Evolutionary conservation across 257 asterid species (phyloP).

Genomic region (Fraxinus pennsylvanica): DNA sequence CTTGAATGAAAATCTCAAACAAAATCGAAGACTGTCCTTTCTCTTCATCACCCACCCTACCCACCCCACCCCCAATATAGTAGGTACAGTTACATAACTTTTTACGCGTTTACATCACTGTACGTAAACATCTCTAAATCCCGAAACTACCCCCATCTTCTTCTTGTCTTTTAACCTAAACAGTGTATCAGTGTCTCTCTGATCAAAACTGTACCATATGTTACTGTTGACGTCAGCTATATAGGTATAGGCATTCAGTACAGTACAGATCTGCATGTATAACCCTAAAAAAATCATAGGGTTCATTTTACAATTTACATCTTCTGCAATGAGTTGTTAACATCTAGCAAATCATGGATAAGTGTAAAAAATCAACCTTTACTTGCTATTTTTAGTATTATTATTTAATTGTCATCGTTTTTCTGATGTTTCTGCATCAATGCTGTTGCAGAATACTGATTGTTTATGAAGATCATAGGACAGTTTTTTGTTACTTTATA

Average conservation of each 20-base stretch:
- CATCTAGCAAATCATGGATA: constrained; percentile 51
- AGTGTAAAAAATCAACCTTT: constrained; percentile 36
- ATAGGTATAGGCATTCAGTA: constrained; percentile 5
- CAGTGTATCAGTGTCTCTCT: constrained; percentile 21
- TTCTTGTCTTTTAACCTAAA: constrained; percentile 21
- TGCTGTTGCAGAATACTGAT: constrained; percentile 27
- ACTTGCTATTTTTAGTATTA: constrained; percentile 39
- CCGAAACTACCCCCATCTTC: constrained; percentile 43
- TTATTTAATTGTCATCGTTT: constrained; percentile 20
- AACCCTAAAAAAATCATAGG: constrained; percentile 16
- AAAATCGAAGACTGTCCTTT: constrained; percentile 40
- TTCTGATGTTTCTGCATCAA: constrained; percentile 13
- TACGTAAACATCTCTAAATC: constrained; percentile 26
- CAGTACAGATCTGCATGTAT: constrained; percentile 19
- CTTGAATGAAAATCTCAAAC: constrained; percentile 34
- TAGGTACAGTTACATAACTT: constrained; percentile 23
- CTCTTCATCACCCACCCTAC: not conserved
- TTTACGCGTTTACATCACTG: constrained; percentile 29
- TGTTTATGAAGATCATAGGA: constrained; percentile 16
- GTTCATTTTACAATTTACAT: constrained; percentile 27
- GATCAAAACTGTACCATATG: constrained; percentile 14
- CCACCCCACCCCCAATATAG: not conserved
- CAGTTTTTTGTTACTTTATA: constrained; percentile 23
- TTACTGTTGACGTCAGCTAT: constrained; percentile 34
- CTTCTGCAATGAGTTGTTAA: constrained; percentile 37